Evolutionary conservation across 2,329 filamentous ascomycete species (phyloP), one percentile per base, ranked within the genome.

Genomic region (Westerdykella aurantiaca): DNA sequence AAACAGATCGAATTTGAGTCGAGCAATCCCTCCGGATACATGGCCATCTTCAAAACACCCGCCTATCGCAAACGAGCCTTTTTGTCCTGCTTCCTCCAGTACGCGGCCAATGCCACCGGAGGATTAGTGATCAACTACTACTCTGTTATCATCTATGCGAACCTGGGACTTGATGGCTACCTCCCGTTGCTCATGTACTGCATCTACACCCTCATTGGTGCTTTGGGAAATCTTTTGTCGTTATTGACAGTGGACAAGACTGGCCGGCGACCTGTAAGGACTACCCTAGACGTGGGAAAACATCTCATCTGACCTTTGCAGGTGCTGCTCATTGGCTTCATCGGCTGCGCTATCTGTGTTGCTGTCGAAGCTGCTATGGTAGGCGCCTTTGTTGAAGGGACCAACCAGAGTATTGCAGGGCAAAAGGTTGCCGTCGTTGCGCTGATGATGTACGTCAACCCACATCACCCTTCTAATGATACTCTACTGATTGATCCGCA

Each of bases 271-370:
- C 39, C 46, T 16, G 53, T 55, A 51, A 42, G 49, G 47, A 6
- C 21, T 14, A 33, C 22, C 14, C n/a, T 18, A 25, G 16, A 18
- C 7, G 17, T 31, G 34, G 25, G 10, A 35, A 16, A 22, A 14
- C n/a, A 16, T 25, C 7, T 29, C n/a, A 44, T 25, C 31, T 34
- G 16, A 22, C 13, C 29, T 46, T n/a, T 43, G n/a, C 31, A 58
- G 50, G 46, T 51, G 12, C 50, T 60, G 22, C 45, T 57, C 9
- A 55, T 42, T 3, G 57, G 55, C 29, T 58, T 57, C 41, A 54
- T 91, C 16, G 51, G 51, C 17, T 45, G 43, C 33, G 31, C 55
- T 10, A 43, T 57, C 22, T 51, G 50, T 37, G 50, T 58, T 13
- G 44, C 53, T 29, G 21, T 58, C 34, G 56, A 58, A 50, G 50